phyloP scores from a whole-genome alignment of 2,329 filamentous ascomycete genomes.

The Colletotrichum magnum region DNA sequence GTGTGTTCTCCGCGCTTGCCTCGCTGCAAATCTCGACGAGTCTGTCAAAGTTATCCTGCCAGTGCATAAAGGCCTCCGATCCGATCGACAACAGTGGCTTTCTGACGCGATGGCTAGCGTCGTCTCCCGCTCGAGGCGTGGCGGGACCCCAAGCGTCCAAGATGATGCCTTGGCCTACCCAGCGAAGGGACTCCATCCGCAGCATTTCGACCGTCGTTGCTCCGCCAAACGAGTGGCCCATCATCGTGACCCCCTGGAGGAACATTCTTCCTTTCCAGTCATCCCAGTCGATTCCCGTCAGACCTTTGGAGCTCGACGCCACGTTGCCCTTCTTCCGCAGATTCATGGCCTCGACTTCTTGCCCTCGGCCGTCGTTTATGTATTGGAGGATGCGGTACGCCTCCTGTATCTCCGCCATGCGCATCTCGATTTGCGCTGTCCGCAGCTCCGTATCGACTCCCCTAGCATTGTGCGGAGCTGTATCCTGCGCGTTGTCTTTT shows the following conservation, averaged over 20 bases:
- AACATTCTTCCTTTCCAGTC: constrained; percentile 71
- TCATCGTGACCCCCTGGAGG: constrained; percentile 68
- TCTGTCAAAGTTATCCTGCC: constrained; percentile 73
- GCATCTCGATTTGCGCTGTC: constrained; percentile 72
- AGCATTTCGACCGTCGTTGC: constrained; percentile 74
- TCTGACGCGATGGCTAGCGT: constrained; percentile 58
- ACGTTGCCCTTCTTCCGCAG: constrained; percentile 70
- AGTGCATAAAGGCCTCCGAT: constrained; percentile 79
- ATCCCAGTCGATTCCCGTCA: constrained; percentile 69
- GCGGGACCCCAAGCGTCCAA: constrained; percentile 75
- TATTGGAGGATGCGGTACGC: constrained; percentile 69
- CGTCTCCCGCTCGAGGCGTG: constrained; percentile 60
- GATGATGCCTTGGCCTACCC: constrained; percentile 74
- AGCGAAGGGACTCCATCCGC: constrained; percentile 66
- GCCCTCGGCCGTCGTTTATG: constrained; percentile 68
- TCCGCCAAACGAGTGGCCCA: constrained; percentile 78
- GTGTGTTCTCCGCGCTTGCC: constrained; percentile 60
- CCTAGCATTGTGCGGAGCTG: constrained; percentile 67
- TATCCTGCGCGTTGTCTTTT: constrained; percentile 66
- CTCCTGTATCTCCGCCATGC: constrained; percentile 76
- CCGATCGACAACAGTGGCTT: constrained; percentile 75
- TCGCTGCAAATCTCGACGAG: constrained; percentile 71
- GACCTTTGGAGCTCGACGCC: constrained; percentile 71
- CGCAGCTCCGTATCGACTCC: constrained; percentile 74
- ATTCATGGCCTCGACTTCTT: constrained; percentile 64